Evolutionary conservation across 805 yeast genomes (phyloP), one percentile per base, ranked within the genome.

Genomic region (Hanseniaspora pseudoguilliermondii): DNA sequence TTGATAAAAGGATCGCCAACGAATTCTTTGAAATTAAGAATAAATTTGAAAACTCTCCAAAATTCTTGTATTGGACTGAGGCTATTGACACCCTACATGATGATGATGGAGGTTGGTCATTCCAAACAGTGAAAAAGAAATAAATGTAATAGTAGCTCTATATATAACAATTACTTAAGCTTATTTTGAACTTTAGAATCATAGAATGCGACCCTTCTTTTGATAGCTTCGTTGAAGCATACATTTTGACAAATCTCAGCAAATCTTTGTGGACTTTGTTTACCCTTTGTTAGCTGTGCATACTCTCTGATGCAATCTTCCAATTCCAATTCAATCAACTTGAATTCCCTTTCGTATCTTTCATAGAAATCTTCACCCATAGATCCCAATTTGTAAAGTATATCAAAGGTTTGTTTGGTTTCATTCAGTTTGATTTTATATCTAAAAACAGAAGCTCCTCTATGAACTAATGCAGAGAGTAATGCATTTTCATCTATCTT

Each of bases 301-400:
- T 93, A 88, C 69, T 87, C 96, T 55, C 67, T 71, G 6, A 86
- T 82, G 48, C 88, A 74, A 58, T 83, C 90, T 67, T 81, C 79
- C 60, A 93, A 71, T 69, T 93, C 97, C 29, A 84, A 66, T 63
- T 89, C 95, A 62, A 85, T 84, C 59, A 89, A 67, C 69, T 87
- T 86, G 57, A 77, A 78, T 60, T 87, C 89, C 50, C 87, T 78
- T 61, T 81, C 82, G 68, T 78, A 89, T 62, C 93, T 82, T 67
- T 85, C 84, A 76, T 80, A 84, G 38, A 86, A 73, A 54, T 86
- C 95, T 64, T 93, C 97, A 36, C 97, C 97, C 59, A 93, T 82
- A 18, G 89, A 81, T 0, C 97, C 97, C 54, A 80, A 80, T 65
- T 90, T 91, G 67, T 89, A 90, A 58, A 93, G 73, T 55, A 78